A percentile compares a stretch with the other conserved stretches of the same genome.
Conservation (phyloP, 1,284 basidiomycete species). For the Rugiboletus extremiorientalis region DNA sequence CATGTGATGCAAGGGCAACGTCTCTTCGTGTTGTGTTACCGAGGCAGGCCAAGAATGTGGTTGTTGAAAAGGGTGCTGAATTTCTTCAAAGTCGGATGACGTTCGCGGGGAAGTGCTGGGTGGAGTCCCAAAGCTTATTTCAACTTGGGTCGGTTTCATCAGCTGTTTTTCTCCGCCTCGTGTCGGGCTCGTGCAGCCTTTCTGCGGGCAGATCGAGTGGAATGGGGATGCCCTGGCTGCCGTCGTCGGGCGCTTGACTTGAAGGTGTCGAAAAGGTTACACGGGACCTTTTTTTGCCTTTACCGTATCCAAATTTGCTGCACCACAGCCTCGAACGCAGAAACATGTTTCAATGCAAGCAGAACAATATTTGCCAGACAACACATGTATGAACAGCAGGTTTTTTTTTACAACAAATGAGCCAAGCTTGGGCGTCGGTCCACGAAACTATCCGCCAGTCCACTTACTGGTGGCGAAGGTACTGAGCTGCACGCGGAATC, state of each 20-base stretch:
- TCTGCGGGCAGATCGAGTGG: neutral
- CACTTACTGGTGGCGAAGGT: conserved; percentile 48
- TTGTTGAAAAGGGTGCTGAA: conserved; percentile 53
- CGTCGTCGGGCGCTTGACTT: too few species aligned
- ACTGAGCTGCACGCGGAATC: conserved; percentile 43
- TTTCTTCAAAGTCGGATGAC: conserved; percentile 71
- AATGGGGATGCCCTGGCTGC: neutral
- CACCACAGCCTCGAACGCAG: neutral
- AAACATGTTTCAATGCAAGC: neutral
- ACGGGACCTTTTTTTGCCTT: conserved; percentile 8
- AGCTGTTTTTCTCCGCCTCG: conserved; percentile 29
- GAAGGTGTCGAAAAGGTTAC: neutral
- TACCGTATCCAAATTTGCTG: conserved; percentile 2
- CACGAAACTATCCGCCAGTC: too few species aligned
- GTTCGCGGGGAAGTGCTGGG: conserved; percentile 42
- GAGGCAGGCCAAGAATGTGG: conserved; percentile 35
- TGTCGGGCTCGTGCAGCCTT: conserved; percentile 6
- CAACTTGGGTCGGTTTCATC: conserved; percentile 65
- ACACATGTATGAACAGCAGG: conserved; percentile 11
- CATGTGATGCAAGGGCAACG: conserved; percentile 72
- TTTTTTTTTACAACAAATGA: conserved; percentile 17
- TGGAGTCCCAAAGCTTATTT: conserved; percentile 67
- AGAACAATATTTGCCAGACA: conserved; percentile 14
- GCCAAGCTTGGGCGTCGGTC: neutral
- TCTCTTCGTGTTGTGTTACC: conserved; percentile 44